phyloP scores from a whole-genome alignment of 75 land plant genomes.

The Gnetum montanum region DNA sequence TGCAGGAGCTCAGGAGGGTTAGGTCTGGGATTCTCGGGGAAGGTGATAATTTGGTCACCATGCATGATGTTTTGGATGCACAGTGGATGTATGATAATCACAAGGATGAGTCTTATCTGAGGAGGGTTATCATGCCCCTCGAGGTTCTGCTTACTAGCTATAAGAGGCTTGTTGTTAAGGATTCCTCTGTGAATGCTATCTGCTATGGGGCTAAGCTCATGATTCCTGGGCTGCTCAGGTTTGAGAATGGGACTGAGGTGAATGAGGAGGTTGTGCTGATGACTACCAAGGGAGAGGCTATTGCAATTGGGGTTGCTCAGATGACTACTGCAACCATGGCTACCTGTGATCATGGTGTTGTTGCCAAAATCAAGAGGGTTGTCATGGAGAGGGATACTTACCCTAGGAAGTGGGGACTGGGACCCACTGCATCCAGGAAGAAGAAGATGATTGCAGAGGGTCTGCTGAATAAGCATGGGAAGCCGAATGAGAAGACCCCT shows the following conservation, averaged over 20 bases:
- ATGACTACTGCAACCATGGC: constrained; percentile 98
- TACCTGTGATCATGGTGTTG: constrained; percentile 93
- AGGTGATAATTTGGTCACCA: constrained; percentile 89
- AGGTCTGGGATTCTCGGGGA: constrained; percentile 89
- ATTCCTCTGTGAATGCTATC: constrained; percentile 91
- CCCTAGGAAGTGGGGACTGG: constrained; percentile 95
- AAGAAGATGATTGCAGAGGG: constrained; percentile 88
- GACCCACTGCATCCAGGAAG: constrained; percentile 84
- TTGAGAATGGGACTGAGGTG: constrained; percentile 80
- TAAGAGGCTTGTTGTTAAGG: constrained; percentile 87
- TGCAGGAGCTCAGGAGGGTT: constrained; percentile 94
- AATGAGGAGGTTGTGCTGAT: constrained; percentile 92
- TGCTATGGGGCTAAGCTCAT: constrained; percentile 96
- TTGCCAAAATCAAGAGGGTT: constrained; percentile 91
- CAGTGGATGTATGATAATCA: constrained; percentile 86
- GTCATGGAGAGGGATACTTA: constrained; percentile 98
- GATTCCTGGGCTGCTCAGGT: constrained; percentile 91
- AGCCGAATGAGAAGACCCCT: constrained; percentile 81
- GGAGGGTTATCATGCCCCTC: constrained; percentile 85
- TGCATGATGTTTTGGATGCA: constrained; percentile 95
- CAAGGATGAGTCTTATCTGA: constrained; percentile 71
- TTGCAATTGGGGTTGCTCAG: constrained; percentile 87
- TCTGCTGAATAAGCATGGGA: constrained; percentile 81
- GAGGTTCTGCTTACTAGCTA: constrained; percentile 86
- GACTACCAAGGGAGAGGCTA: constrained; percentile 97